phyloP scores from a whole-genome alignment of 2,329 filamentous ascomycete genomes.

The Aspergillus fischeri region DNA sequence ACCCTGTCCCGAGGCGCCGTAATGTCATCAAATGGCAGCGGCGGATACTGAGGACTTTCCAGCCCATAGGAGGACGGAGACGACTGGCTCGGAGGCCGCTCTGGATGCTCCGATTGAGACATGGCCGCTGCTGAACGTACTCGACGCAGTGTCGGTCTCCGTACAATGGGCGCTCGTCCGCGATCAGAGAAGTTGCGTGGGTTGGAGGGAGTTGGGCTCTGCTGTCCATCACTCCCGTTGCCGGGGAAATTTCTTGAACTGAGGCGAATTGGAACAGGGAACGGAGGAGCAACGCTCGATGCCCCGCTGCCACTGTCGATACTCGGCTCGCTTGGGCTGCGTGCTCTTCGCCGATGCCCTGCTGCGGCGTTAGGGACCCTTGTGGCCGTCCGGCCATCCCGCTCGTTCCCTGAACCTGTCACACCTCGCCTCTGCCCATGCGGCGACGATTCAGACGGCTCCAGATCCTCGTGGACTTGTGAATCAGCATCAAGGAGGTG shows the following conservation, averaged over 20 bases:
- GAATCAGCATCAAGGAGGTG: constrained; percentile 29
- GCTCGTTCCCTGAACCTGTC: constrained; percentile 44
- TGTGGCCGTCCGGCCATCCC: constrained; percentile 70
- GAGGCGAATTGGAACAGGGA: constrained; percentile 83
- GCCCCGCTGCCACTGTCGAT: constrained; percentile 37
- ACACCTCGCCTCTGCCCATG: constrained; percentile 34
- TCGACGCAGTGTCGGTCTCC: constrained; percentile 68
- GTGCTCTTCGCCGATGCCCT: constrained; percentile 62
- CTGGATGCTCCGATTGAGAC: constrained; percentile 49
- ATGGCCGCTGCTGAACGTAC: constrained; percentile 77
- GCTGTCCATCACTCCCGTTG: constrained; percentile 69
- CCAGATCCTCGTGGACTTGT: constrained; percentile 17
- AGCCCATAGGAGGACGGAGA: constrained; percentile 59
- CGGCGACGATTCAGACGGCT: constrained; percentile 7
- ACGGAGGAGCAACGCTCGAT: constrained; percentile 61
- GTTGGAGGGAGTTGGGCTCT: constrained; percentile 66
- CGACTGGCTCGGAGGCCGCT: constrained; percentile 44
- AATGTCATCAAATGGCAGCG: constrained; percentile 69
- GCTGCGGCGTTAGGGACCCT: constrained; percentile 76
- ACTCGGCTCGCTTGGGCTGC: constrained; percentile 45
- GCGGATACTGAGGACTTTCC: constrained; percentile 68
- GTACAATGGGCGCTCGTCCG: constrained; percentile 51
- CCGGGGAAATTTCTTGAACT: constrained; percentile 74
- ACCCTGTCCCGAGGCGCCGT: constrained; percentile 45
- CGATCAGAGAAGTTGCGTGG: constrained; percentile 54